A percentile compares a stretch with the other conserved stretches of the same genome.
phyloP scores from a whole-genome alignment of 2,329 filamentous ascomycete species.

The Colletotrichum paranaense region DNA sequence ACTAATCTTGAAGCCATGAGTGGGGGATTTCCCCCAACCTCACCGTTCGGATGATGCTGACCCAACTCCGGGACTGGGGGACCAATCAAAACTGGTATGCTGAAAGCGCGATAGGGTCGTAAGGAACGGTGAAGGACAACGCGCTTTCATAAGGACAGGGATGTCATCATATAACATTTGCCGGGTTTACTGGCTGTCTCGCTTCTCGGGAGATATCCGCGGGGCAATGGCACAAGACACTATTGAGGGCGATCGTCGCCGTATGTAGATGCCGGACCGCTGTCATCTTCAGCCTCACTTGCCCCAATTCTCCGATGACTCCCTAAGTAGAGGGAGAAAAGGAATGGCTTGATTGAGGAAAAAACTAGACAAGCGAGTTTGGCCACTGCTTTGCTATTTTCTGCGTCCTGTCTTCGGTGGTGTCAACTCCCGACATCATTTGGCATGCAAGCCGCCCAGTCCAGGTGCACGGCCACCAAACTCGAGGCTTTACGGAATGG shows the following conservation, averaged over 20 bases:
- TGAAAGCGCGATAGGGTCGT: neutral
- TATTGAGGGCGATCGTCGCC: conserved; percentile 16
- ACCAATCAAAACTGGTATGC: neutral
- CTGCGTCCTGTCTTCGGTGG: neutral
- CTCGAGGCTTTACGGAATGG: neutral
- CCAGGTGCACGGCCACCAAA: neutral
- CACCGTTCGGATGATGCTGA: neutral
- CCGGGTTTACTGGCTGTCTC: neutral
- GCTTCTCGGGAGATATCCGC: neutral
- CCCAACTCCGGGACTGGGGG: neutral
- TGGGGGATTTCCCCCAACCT: neutral
- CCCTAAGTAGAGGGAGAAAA: neutral
- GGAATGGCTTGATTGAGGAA: neutral
- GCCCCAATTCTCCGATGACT: conserved; percentile 25
- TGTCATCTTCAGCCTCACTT: conserved; percentile 26
- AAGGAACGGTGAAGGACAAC: neutral
- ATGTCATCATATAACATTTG: neutral
- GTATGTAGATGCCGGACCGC: neutral
- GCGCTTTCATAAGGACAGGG: neutral
- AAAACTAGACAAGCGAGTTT: neutral
- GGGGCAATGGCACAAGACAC: neutral
- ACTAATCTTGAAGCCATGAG: neutral
- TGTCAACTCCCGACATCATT: neutral
- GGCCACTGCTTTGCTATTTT: neutral
- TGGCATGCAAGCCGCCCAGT: neutral